phyloP scores from a whole-genome alignment of 2,329 filamentous ascomycete species.

The Hirsutella minnesotensis region DNA sequence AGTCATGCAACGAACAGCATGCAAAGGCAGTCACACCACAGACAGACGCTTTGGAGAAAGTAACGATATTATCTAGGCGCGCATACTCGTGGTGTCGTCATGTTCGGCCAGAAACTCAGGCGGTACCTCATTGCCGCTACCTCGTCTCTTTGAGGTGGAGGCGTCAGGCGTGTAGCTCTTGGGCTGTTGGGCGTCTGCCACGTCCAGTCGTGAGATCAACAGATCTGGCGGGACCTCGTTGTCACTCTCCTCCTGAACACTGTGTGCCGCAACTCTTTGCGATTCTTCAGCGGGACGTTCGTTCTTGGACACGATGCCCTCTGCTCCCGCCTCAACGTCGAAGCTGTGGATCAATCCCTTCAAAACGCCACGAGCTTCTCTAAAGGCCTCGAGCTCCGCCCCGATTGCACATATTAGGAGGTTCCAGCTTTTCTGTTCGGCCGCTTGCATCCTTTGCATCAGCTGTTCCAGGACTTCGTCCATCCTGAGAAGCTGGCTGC shows the following conservation, averaged over 20 bases:
- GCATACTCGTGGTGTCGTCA: not conserved
- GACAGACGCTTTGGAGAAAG: too few species aligned
- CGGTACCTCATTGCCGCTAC: constrained; percentile 38
- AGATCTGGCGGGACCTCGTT: constrained; percentile 10
- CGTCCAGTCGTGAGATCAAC: constrained; percentile 21
- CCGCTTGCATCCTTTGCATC: constrained; percentile 38
- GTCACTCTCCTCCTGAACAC: constrained; percentile 8
- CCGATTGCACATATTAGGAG: constrained; percentile 64
- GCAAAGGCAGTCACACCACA: too few species aligned
- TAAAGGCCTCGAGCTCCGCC: constrained; percentile 58
- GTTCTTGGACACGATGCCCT: constrained; percentile 4
- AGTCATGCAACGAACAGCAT: too few species aligned
- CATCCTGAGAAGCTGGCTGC: constrained; percentile 42
- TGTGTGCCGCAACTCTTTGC: not conserved
- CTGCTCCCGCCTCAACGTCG: constrained; percentile 1
- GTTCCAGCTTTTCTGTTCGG: constrained; percentile 57
- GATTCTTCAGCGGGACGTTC: not conserved
- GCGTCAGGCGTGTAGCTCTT: constrained; percentile 1
- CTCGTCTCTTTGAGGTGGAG: constrained; percentile 12
- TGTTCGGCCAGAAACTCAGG: constrained; percentile 40
- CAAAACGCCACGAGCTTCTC: constrained; percentile 47
- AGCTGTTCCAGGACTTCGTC: constrained; percentile 41
- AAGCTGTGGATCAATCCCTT: constrained; percentile 8
- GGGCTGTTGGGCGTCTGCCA: constrained; percentile 8
- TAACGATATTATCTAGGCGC: too few species aligned